phyloP scores from a whole-genome alignment of 1,284 basidiomycete species.

The Phellinidium pouzarii region DNA sequence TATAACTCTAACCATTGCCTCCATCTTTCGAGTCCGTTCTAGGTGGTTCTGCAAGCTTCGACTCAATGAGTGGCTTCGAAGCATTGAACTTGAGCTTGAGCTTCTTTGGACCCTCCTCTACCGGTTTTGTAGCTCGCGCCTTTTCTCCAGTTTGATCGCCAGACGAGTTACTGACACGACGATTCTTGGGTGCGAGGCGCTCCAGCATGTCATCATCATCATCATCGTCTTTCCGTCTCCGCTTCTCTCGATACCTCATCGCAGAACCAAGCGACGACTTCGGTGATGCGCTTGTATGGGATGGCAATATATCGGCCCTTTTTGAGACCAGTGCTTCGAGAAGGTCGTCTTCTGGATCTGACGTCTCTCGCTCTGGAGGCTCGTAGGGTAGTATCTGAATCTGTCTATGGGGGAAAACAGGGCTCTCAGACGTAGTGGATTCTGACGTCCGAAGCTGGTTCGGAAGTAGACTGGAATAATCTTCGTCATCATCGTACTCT shows the following conservation, averaged over 20 bases:
- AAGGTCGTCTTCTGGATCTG: slow-evolving; percentile 48
- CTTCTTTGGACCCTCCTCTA: slow-evolving; percentile 67
- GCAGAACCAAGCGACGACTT: slow-evolving; percentile 25
- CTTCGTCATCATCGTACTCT: slow-evolving; percentile 69
- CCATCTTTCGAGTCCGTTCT: slow-evolving; percentile 66
- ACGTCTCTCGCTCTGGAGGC: slow-evolving; percentile 32
- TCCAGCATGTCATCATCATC: slow-evolving; percentile 67
- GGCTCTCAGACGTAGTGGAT: slow-evolving; percentile 24
- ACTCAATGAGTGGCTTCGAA: slow-evolving; percentile 1
- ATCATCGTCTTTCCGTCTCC: slow-evolving; percentile 60
- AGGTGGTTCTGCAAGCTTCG: slow-evolving; percentile 36
- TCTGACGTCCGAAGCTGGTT: slow-evolving; percentile 8
- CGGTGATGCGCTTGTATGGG: slow-evolving; percentile 35
- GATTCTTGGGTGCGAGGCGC: slow-evolving; percentile 47
- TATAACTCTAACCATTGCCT: slow-evolving; percentile 50
- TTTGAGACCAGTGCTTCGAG: slow-evolving; percentile 44
- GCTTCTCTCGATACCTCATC: slow-evolving; percentile 52
- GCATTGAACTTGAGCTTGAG: slow-evolving; percentile 64
- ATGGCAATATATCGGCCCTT: slow-evolving; percentile 34
- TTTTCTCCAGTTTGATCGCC: slow-evolving; percentile 21
- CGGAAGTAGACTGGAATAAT: slow-evolving; percentile 30
- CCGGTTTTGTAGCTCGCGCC: slow-evolving; percentile 32
- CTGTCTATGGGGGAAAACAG: slow-evolving; percentile 37
- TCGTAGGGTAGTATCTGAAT: slow-evolving; percentile 27
- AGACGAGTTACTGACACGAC: slow-evolving; percentile 38